Base-by-base conservation (phyloP, 1,284 basidiomycete genomes). In the Puccinia triticina region DNA sequence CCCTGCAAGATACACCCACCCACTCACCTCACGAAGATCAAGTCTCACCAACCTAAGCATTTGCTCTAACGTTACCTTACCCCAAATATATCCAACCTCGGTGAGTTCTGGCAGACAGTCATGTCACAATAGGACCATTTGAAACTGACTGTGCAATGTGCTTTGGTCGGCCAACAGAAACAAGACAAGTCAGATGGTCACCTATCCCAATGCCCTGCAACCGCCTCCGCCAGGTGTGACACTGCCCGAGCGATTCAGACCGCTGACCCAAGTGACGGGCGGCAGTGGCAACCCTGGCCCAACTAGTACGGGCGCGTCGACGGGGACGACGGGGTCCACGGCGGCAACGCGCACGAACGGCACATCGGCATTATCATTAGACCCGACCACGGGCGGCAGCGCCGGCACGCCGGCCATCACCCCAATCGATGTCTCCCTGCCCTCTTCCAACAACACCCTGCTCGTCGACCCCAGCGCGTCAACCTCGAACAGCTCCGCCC, bases 181-280 rank as follows among this genome's bases (percentile, higher is more conserved):
- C n/a, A n/a, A n/a, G n/a, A n/a, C 43, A n/a, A 55, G 53, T 40
- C 53, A 73, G 71, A 73, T 73, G 71, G 48, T 73, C 48, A 55
- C 37, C 55, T 73, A 55, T 23, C 71, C 71, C 14, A 53, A 53
- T 57, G 50, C 71, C 29, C 71, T 73, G 46, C 71, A 73, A 57
- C 29, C 26, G 16, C 71, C 71, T 2, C 71, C 71, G 1, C 3
- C 29, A 16, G 71, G 71, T 23, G 0, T 34, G 4, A 73, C 71
- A 23, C 18, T 73, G 23, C 71, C 71, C 4, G 71, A 73, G 11
- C 71, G 71, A 34, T 73, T 73, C n/a, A 11, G 21, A 29, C 10
- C 71, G 29, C 34, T 73, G 12, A 73, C 71, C 18, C 69, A 72
- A 40, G 26, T 16, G 34, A 21, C 26, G 18, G 32, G 26, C 10